Evolutionary conservation across 176 grass and related monocot genomes (phyloP).

Genomic region (Eleusine indica): DNA sequence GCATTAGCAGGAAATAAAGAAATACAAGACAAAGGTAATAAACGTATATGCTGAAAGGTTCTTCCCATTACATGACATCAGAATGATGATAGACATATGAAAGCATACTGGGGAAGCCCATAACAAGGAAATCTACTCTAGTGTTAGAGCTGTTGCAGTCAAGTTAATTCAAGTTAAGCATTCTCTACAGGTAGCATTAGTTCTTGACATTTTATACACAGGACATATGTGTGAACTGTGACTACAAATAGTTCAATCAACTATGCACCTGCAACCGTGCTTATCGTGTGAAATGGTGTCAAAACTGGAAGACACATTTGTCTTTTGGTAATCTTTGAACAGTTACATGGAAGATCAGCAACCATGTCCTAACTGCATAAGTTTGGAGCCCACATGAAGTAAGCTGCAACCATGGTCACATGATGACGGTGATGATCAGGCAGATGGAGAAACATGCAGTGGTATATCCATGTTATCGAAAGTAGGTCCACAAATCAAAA

Average conservation of each 20-base stretch:
- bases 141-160: neutral
- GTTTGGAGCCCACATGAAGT: neutral
- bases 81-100: constrained; percentile 45
- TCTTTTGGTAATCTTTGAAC: neutral
- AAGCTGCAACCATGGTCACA: constrained; percentile 1
- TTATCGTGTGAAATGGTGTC: constrained; percentile 1
- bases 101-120: constrained; percentile 28
- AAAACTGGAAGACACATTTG: neutral
- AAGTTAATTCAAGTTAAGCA: constrained; percentile 19
- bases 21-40: constrained; percentile 16
- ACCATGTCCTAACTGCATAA: constrained; percentile 4
- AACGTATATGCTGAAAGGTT: constrained; percentile 1
- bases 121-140: constrained; percentile 3
- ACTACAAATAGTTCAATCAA: constrained; percentile 21
- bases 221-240: neutral
- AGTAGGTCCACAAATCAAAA: constrained; percentile 37
- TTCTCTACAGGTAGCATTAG: constrained; percentile 7
- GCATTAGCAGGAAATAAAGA: constrained; percentile 23
- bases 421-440: constrained; percentile 18
- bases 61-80: constrained; percentile 30
- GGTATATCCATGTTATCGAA: constrained; percentile 24
- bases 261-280: constrained; percentile 16
- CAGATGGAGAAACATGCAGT: constrained; percentile 1
- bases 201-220: constrained; percentile 18
- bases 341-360: constrained; percentile 15